Percentiles rank a stretch among this genome's conserved stretches.
phyloP scores from a whole-genome alignment of 2,329 filamentous ascomycete species.

The Clathrospora elynae region DNA sequence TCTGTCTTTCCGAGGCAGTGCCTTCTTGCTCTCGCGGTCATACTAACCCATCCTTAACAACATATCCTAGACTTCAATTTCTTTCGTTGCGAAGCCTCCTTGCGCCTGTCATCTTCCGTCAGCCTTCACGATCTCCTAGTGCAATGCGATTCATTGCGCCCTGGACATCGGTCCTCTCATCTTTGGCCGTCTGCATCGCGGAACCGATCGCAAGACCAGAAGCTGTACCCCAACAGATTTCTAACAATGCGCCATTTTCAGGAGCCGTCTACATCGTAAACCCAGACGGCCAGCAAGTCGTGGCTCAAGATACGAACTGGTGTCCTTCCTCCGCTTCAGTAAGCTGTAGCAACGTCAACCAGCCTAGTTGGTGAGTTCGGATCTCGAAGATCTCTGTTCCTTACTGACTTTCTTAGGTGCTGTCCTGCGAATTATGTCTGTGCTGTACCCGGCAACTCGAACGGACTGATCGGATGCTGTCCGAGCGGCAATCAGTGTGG shows the following conservation, averaged over 20 bases:
- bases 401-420: conserved; percentile 35
- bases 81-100: neutral
- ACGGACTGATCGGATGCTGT: conserved; percentile 48
- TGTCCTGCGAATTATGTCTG: conserved; percentile 46
- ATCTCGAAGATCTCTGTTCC: neutral
- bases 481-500: conserved; percentile 43
- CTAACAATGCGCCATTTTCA: conserved; percentile 48
- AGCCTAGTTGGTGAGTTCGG: conserved; percentile 50
- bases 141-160: conserved; percentile 26
- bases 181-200: conserved; percentile 26
- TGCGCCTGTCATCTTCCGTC: neutral
- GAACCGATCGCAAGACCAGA: conserved; percentile 35
- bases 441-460: conserved; percentile 37
- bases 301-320: conserved; percentile 39
- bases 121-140: conserved; percentile 3
- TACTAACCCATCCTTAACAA: conserved; percentile 19
- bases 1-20: conserved; percentile 11
- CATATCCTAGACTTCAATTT: conserved; percentile 2
- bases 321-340: conserved; percentile 45
- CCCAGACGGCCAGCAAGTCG: conserved; percentile 41
- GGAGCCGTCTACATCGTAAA: conserved; percentile 49
- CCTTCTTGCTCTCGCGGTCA: conserved; percentile 6
- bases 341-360: conserved; percentile 51
- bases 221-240: conserved; percentile 35
- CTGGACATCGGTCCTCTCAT: conserved; percentile 14